Conservation (phyloP, 176 grass and related monocot genomes). For the Raddia distichophylla region DNA sequence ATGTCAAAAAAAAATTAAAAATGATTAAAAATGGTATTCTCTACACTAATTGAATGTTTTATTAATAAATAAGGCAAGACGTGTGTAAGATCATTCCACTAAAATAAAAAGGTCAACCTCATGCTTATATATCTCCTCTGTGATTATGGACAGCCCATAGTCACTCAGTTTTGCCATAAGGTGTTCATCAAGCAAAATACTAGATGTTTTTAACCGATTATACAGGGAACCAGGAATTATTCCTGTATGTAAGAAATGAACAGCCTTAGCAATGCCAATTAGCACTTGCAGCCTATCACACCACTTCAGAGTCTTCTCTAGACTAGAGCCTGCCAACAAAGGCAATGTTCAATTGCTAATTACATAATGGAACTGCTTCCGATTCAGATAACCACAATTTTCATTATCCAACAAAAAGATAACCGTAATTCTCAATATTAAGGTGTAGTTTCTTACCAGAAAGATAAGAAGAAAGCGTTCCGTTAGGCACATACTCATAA, state of each 20-base stretch:
- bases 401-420: neutral
- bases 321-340: constrained; percentile 58
- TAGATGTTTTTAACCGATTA: constrained; percentile 74
- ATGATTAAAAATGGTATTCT: neutral
- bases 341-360: constrained; percentile 32
- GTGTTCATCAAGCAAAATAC: constrained; percentile 91
- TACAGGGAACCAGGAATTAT: constrained; percentile 97
- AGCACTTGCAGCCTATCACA: constrained; percentile 70
- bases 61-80: constrained; percentile 13
- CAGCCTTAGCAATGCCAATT: constrained; percentile 85
- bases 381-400: constrained; percentile 6
- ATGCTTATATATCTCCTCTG: constrained; percentile 85
- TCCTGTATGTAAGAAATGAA: constrained; percentile 96
- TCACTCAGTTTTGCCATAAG: constrained; percentile 81
- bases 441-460: constrained; percentile 59
- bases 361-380: neutral
- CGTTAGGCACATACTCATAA: constrained; percentile 78
- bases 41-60: neutral
- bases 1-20: constrained; percentile 38
- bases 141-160: constrained; percentile 92
- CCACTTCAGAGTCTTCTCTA: constrained; percentile 80
- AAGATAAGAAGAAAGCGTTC: constrained; percentile 68
- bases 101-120: constrained; percentile 55
- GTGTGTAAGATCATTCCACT: constrained; percentile 8
- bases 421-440: neutral